Conservation (phyloP, 495 filamentous ascomycete species). For the Polyplosphaeria fusca region DNA sequence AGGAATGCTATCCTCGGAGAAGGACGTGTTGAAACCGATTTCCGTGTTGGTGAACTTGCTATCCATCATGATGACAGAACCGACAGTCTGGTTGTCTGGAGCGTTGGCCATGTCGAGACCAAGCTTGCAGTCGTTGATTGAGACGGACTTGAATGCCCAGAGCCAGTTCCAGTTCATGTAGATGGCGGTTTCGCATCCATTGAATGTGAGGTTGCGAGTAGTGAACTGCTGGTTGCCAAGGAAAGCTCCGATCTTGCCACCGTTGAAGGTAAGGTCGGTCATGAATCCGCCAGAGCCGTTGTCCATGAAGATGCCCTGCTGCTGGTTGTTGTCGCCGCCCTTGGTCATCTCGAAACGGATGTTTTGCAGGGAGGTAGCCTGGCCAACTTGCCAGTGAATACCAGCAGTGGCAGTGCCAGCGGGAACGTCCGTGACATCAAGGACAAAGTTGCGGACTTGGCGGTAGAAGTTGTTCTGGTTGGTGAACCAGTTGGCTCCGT, state of each 20-base stretch:
- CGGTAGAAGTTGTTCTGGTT: constrained; percentile 99
- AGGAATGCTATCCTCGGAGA: constrained; percentile 38
- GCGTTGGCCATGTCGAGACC: constrained; percentile 61
- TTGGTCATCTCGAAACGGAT: constrained; percentile 51
- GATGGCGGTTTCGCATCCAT: constrained; percentile 48
- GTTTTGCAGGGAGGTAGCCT: constrained; percentile 73
- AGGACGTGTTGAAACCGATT: constrained; percentile 40
- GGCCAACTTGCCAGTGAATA: constrained; percentile 98
- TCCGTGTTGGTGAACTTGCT: constrained; percentile 39
- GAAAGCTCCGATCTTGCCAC: constrained; percentile 47
- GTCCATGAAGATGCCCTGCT: constrained; percentile 69
- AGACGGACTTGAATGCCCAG: constrained; percentile 48
- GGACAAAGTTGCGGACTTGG: constrained; percentile 87
- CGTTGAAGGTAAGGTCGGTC: constrained; percentile 47
- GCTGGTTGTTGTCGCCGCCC: constrained; percentile 33
- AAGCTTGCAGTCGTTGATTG: constrained; percentile 53
- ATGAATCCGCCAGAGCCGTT: constrained; percentile 68
- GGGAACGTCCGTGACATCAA: constrained; percentile 76
- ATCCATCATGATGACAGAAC: constrained; percentile 43
- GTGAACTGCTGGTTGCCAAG: constrained; percentile 58
- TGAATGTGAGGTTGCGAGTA: constrained; percentile 49
- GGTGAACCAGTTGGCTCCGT: constrained; percentile 70
- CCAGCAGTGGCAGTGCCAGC: constrained; percentile 53
- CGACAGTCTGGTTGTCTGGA: constrained; percentile 47
- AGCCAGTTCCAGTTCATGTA: constrained; percentile 59